A percentile compares a stretch with the other conserved stretches of the same genome.
Conservation (phyloP, 768 basidiomycete genomes). For the Mycena crocata region DNA sequence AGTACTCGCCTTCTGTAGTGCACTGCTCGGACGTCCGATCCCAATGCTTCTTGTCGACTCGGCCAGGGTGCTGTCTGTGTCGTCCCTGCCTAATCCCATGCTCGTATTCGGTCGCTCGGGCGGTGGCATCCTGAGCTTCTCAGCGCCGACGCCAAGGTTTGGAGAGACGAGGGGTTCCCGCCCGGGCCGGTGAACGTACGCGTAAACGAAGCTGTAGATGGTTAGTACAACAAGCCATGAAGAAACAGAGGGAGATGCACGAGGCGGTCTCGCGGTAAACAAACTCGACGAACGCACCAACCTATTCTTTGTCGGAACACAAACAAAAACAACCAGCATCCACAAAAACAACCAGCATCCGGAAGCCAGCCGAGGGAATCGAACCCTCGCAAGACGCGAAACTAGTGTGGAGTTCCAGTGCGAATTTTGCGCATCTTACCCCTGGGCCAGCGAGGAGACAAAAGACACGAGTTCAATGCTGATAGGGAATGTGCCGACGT, state of each 20-base stretch:
- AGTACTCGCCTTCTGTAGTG: constrained; percentile 26
- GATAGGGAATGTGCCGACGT: constrained; percentile 99
- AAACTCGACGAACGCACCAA: constrained; percentile 25
- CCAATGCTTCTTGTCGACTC: constrained; percentile 33
- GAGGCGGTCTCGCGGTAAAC: constrained; percentile 30
- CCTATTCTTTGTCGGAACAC: constrained; percentile 32
- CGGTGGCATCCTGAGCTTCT: constrained; percentile 75
- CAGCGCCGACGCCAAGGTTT: constrained; percentile 73
- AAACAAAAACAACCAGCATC: too few species aligned
- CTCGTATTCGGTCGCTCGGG: constrained; percentile 77
- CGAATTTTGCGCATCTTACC: too few species aligned
- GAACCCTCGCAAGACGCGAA: too few species aligned
- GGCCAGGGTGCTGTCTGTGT: constrained; percentile 31
- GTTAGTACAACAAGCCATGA: background rate
- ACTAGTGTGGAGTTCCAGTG: too few species aligned
- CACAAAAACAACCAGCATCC: too few species aligned
- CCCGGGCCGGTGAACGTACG: constrained; percentile 33
- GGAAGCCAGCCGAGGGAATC: too few species aligned
- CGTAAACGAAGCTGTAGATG: constrained; percentile 23
- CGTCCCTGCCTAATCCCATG: constrained; percentile 68
- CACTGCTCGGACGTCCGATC: constrained; percentile 29
- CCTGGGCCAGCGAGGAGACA: too few species aligned
- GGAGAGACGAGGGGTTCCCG: constrained; percentile 60
- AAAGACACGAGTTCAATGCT: constrained; percentile 97
- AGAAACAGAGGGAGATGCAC: constrained; percentile 3